Conservation (phyloP, 148 eudicot species). For the Polygonum aviculare region DNA sequence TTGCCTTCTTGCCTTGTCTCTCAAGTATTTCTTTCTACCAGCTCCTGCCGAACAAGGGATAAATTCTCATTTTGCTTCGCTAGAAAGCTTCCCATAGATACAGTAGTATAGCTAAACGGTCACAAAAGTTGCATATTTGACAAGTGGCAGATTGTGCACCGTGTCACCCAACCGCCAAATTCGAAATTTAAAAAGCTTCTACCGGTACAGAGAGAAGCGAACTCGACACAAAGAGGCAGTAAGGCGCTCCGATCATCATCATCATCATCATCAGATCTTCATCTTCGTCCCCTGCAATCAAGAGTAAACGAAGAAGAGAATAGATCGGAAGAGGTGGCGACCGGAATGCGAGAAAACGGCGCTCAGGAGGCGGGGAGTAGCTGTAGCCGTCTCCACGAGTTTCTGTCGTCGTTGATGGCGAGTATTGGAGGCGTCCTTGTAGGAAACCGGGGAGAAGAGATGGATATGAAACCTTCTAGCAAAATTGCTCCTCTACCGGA, state of each 20-base stretch:
- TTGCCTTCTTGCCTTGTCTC: too few species aligned
- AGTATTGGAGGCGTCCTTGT: conserved; percentile 55
- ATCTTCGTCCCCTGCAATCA: not conserved
- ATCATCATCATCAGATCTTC: too few species aligned
- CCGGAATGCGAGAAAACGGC: conserved; percentile 29
- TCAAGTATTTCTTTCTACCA: too few species aligned
- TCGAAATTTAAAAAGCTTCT: conserved; percentile 11
- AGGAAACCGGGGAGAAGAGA: conserved; percentile 20
- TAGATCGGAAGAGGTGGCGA: conserved; percentile 34
- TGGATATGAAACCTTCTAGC: conserved; percentile 27
- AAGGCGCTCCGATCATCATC: not conserved
- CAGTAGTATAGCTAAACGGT: not conserved
- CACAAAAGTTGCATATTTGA: not conserved
- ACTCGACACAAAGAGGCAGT: not conserved
- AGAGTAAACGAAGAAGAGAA: not conserved
- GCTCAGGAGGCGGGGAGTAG: conserved; percentile 30
- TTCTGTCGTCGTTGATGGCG: conserved; percentile 39
- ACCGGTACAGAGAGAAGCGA: conserved; percentile 17
- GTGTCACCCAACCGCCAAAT: conserved; percentile 14
- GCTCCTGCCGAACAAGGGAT: not conserved
- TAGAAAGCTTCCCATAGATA: not conserved
- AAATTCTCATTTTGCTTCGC: not conserved
- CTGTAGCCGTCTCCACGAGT: conserved; percentile 53
- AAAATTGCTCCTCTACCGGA: conserved; percentile 17
- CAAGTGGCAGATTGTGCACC: not conserved